Conservation (phyloP, 2,329 filamentous ascomycete genomes). For the Hypoxylon sp. region DNA sequence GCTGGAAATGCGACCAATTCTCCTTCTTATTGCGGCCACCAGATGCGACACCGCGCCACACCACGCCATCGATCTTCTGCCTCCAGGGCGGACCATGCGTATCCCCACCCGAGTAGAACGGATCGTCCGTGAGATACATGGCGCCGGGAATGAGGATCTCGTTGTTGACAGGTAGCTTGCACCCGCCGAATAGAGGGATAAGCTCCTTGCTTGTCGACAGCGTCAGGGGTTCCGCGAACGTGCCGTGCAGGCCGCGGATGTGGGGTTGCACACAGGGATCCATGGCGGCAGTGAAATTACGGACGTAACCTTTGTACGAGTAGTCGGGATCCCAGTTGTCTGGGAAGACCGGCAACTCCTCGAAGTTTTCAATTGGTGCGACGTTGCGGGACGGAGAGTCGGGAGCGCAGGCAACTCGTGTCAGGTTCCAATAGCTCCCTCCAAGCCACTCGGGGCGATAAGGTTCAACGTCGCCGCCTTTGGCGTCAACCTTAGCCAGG, state of each 20-base stretch:
- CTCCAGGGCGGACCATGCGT: conserved; percentile 71
- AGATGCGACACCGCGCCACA: conserved; percentile 77
- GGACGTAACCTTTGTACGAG: conserved; percentile 63
- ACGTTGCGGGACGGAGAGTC: conserved; percentile 62
- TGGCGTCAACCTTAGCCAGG: conserved; percentile 44
- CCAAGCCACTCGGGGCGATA: conserved; percentile 58
- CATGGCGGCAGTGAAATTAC: conserved; percentile 68
- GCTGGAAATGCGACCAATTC: conserved; percentile 78
- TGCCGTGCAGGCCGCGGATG: conserved; percentile 64
- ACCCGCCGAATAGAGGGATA: conserved; percentile 71
- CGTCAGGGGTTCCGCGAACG: conserved; percentile 66
- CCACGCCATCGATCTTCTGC: conserved; percentile 67
- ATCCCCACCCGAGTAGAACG: conserved; percentile 70
- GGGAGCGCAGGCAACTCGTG: conserved; percentile 64
- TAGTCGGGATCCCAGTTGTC: conserved; percentile 49
- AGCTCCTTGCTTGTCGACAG: conserved; percentile 66
- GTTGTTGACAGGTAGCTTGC: conserved; percentile 71
- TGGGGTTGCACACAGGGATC: conserved; percentile 70
- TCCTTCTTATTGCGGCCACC: conserved; percentile 67
- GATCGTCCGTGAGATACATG: conserved; percentile 73
- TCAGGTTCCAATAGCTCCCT: conserved; percentile 65
- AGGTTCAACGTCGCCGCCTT: conserved; percentile 29
- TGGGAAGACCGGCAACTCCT: conserved; percentile 51
- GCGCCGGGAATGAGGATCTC: conserved; percentile 74
- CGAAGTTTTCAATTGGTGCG: conserved; percentile 52